Evolutionary conservation across 1,284 basidiomycete species (phyloP).

Genomic region (Phellopilus nigrolimitatus): DNA sequence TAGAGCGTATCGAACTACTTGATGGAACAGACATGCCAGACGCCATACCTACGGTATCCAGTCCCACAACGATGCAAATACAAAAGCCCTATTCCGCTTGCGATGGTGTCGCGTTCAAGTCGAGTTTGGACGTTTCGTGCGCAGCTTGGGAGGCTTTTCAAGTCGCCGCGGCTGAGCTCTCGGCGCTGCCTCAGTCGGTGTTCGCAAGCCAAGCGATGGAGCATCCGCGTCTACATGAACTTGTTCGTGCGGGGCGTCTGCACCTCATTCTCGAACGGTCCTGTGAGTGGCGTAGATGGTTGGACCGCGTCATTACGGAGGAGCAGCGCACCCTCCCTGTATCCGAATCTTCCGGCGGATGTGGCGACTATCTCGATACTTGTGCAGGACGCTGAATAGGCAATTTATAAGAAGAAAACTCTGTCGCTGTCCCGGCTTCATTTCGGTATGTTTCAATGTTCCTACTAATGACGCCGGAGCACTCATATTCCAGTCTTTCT

Average conservation of each 20-base stretch:
- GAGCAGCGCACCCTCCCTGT: too few relatives aligned
- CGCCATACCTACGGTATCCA: not conserved
- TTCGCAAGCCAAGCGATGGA: slow-evolving; percentile 11
- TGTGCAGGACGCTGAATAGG: too few relatives aligned
- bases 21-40: slow-evolving; percentile 23
- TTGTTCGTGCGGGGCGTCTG: slow-evolving; percentile 13
- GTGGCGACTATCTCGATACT: too few relatives aligned
- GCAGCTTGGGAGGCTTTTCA: not conserved
- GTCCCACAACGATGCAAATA: not conserved
- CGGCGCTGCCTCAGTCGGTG: slow-evolving; percentile 10
- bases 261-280: slow-evolving; percentile 13
- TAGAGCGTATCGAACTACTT: slow-evolving; percentile 40
- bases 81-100: not conserved
- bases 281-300: too few relatives aligned
- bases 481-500: too few relatives aligned
- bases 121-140: not conserved
- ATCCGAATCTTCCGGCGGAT: too few relatives aligned
- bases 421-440: too few relatives aligned
- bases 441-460: too few relatives aligned
- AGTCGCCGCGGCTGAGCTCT: not conserved
- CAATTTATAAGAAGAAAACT: too few relatives aligned
- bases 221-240: slow-evolving; percentile 14
- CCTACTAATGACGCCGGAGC: too few relatives aligned
- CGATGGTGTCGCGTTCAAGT: too few relatives aligned
- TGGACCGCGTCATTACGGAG: too few relatives aligned